Conservation (phyloP, 2,329 filamentous ascomycete genomes). For the Exophiala phaeomuriformis region DNA sequence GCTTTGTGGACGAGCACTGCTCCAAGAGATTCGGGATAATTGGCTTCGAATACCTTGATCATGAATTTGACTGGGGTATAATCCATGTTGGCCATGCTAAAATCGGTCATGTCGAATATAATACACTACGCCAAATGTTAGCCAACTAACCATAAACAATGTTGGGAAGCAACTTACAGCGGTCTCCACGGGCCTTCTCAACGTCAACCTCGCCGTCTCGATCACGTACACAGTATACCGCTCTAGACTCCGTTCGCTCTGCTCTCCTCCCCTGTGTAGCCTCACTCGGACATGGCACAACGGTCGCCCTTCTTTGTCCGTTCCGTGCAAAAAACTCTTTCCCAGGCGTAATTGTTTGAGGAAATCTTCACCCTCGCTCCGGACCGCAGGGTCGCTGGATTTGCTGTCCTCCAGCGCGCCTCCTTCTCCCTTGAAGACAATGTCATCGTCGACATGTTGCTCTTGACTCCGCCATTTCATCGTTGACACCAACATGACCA, state of each 20-base stretch:
- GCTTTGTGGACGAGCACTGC: slow-evolving; percentile 89
- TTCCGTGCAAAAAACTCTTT: slow-evolving; percentile 85
- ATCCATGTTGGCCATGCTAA: slow-evolving; percentile 95
- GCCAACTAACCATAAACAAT: neutral
- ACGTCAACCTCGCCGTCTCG: slow-evolving; percentile 80
- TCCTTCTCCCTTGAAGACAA: slow-evolving; percentile 70
- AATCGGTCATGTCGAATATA: slow-evolving; percentile 92
- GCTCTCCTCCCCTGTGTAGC: slow-evolving; percentile 73
- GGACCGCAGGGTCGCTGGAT: slow-evolving; percentile 52
- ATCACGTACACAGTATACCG: slow-evolving; percentile 89
- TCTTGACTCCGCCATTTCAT: slow-evolving; percentile 83
- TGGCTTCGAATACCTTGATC: slow-evolving; percentile 98
- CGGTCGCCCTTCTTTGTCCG: slow-evolving; percentile 75
- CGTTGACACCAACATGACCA: slow-evolving; percentile 90
- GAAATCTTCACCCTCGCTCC: slow-evolving; percentile 70
- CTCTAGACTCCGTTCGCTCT: slow-evolving; percentile 74
- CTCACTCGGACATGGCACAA: slow-evolving; percentile 80
- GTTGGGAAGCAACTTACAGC: slow-evolving; percentile 57
- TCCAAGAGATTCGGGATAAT: slow-evolving; percentile 90
- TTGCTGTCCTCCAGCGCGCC: slow-evolving; percentile 56
- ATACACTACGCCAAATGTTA: slow-evolving; percentile 55
- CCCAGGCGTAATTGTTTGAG: slow-evolving; percentile 77
- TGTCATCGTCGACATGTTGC: slow-evolving; percentile 81
- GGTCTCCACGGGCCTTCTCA: slow-evolving; percentile 76
- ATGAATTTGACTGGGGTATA: slow-evolving; percentile 97